Evolutionary conservation across 2,329 filamentous ascomycete species (phyloP).

Genomic region (Torrubiella hemipterigena): DNA sequence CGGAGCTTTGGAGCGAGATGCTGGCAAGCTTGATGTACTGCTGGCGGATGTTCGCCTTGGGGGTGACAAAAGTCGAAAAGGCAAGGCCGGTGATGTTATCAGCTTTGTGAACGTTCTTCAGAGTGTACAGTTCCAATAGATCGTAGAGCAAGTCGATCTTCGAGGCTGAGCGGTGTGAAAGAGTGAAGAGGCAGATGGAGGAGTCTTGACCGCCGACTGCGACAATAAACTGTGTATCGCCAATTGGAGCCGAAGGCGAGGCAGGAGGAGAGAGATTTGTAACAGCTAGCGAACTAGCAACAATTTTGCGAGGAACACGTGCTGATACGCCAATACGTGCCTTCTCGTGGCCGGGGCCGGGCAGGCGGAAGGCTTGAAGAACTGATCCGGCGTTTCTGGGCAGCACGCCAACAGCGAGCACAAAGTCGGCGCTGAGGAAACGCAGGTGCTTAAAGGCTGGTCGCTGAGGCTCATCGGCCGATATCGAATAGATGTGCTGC

Average conservation of each 20-base stretch:
- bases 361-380: conserved; percentile 44
- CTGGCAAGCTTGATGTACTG: conserved; percentile 61
- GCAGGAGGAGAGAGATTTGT: conserved; percentile 50
- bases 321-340: conserved; percentile 39
- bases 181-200: conserved; percentile 64
- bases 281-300: conserved; percentile 67
- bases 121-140: conserved; percentile 38
- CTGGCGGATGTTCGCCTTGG: conserved; percentile 27
- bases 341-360: conserved; percentile 20
- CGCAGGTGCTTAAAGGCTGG: conserved; percentile 46
- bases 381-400: conserved; percentile 45
- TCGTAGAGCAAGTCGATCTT: conserved; percentile 37
- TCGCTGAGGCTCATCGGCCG: conserved; percentile 31
- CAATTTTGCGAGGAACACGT: conserved; percentile 54
- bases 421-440: conserved; percentile 44
- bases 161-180: conserved; percentile 50
- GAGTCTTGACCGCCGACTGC: conserved; percentile 72
- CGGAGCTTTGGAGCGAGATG: conserved; percentile 67
- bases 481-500: conserved; percentile 43
- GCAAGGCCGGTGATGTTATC: conserved; percentile 46
- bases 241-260: conserved; percentile 35
- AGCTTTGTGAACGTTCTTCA: conserved; percentile 40
- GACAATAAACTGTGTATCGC: conserved; percentile 64
- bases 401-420: conserved; percentile 45
- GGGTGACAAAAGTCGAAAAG: conserved; percentile 45